Percentiles rank a stretch among this genome's conserved stretches.
Evolutionary conservation across 257 asterid species (phyloP).

Genomic region (Ilex aquifolium): DNA sequence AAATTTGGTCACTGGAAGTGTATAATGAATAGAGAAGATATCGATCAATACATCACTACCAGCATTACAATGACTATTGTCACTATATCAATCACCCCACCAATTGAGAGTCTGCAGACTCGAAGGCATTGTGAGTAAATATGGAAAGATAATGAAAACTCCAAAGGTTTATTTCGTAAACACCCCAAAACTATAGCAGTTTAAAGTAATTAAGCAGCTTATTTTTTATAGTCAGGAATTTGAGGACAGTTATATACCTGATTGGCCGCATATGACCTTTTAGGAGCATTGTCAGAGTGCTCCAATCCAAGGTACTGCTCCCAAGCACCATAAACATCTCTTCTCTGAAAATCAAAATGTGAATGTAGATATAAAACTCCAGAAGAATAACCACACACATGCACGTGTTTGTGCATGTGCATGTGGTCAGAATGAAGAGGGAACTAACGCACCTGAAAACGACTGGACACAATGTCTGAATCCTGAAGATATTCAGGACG

Average conservation of each 20-base stretch:
- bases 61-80: too few species aligned
- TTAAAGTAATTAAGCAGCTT: neutral
- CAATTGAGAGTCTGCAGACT: too few species aligned
- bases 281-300: slow-evolving; percentile 65
- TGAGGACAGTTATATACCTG: slow-evolving; percentile 33
- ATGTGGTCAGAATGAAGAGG: neutral
- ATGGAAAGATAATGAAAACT: too few species aligned
- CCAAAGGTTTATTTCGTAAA: neutral
- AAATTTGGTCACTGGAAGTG: slow-evolving; percentile 2
- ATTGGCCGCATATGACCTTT: slow-evolving; percentile 49
- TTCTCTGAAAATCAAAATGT: slow-evolving; percentile 33
- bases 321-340: slow-evolving; percentile 72
- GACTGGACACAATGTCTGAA: slow-evolving; percentile 44
- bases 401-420: neutral
- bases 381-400: neutral
- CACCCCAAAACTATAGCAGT: slow-evolving; percentile 1
- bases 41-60: too few species aligned
- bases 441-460: slow-evolving; percentile 45
- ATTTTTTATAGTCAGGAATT: neutral
- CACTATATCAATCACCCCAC: too few species aligned
- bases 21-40: neutral
- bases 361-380: slow-evolving; percentile 13
- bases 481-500: slow-evolving; percentile 66
- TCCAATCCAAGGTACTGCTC: slow-evolving; percentile 70
- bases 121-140: too few species aligned